These are phyloP conservation scores for Penicillium ucsense DNA, from an alignment of 495 filamentous ascomycete genomes.

Conservation along the genomic window DNA sequence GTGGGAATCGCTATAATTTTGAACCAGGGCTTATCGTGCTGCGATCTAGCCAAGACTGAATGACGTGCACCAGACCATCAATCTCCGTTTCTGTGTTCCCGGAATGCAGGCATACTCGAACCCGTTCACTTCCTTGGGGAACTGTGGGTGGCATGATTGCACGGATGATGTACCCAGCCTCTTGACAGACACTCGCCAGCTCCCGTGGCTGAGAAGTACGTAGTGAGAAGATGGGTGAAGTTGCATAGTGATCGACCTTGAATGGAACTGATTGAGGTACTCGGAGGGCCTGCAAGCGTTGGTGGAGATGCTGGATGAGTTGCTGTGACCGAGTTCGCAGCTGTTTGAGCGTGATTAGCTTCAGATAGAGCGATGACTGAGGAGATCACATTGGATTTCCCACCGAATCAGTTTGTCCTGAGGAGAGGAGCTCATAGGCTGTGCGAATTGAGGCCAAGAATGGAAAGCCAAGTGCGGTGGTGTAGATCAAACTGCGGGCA, in stretches of 20 bases:
- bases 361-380: too few relatives aligned
- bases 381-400: background rate
- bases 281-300: conserved; percentile 19
- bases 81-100: conserved; percentile 38
- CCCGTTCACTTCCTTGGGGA: conserved; percentile 36
- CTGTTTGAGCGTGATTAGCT: conserved; percentile 7
- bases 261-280: conserved; percentile 21
- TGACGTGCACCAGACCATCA: conserved; percentile 29
- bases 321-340: conserved; percentile 28
- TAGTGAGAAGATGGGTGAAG: conserved; percentile 36
- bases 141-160: conserved; percentile 43
- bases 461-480: conserved; percentile 40
- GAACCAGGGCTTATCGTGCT: conserved; percentile 8
- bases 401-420: conserved; percentile 34
- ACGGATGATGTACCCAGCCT: conserved; percentile 25
- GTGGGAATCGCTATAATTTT: conserved; percentile 3
- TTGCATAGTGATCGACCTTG: conserved; percentile 31
- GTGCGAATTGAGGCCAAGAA: conserved; percentile 37
- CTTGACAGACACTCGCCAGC: conserved; percentile 25
- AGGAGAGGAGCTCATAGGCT: conserved; percentile 33
- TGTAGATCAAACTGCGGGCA: conserved; percentile 40
- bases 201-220: conserved; percentile 27
- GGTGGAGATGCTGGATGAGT: conserved; percentile 28
- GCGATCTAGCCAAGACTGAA: conserved; percentile 32
- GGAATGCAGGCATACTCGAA: conserved; percentile 43